Base-by-base conservation (phyloP, 768 basidiomycete species). In the Cantharellus cinnabarinus region DNA sequence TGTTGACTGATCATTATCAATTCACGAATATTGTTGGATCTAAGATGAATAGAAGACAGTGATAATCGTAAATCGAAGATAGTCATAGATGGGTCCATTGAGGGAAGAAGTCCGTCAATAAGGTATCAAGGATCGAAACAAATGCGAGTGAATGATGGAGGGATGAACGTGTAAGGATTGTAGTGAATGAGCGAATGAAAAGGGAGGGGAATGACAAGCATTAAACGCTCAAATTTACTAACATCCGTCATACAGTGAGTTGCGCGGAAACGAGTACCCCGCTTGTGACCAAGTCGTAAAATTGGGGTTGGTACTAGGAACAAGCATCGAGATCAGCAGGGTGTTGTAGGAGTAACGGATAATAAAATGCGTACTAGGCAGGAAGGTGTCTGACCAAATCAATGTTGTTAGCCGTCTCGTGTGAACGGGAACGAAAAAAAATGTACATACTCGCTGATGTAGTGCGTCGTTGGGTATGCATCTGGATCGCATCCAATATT, bases 251-350 rank as follows among this genome's bases (percentile, higher is more conserved):
- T 64, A 63, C 14, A 64, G 41, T 4, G 70, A 73, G 67, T 90
- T 93, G 44, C 79, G 72, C 15, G 91, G 91, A 70, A 84, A 85
- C 0, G 71, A 71, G 66, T 85, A 79, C 48, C 85, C 85, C 1
- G 82, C 89, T 63, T 78, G 75, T 2, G 72, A 74, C 90, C 91
- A 94, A 53, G 83, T 85, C 38, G 91, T 93, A 50, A 88, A 69
- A 66, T 94, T 91, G 20, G 89, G 74, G 67, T 95, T 81, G 58
- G 70, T 54, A 37, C 52, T 54, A 37, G 1, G 35, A 54, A 54
- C 10, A 10, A 54, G 1, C 7, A 54, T 10, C 7, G 38, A 7
- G 52, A 37, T 10, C 14, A 37, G 52, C 38, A 7, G 7, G 10
- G 1, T 54, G 52, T 37, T 10, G 35, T 54, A 10, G 10, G 7